These are phyloP conservation scores for Haplographium delicatum DNA, from an alignment of 495 filamentous ascomycete species.

Conservation along the genomic window DNA sequence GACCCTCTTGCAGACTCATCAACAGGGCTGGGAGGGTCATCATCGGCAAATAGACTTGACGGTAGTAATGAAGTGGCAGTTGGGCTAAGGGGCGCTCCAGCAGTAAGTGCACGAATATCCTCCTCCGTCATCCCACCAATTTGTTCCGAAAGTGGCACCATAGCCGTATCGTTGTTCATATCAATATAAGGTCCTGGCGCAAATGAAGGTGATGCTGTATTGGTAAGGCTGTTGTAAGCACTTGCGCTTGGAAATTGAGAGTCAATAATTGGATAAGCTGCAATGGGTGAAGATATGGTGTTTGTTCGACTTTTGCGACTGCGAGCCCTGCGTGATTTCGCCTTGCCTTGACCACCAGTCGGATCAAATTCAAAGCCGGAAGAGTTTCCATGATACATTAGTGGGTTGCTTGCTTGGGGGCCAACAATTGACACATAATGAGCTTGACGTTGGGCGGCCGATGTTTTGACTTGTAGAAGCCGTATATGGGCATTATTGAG, in stretches of 20 bases:
- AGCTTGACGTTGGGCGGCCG: conserved; percentile 7
- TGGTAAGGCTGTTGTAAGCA: conserved; percentile 25
- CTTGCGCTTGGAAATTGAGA: conserved; percentile 22
- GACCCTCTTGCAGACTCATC: conserved; percentile 28
- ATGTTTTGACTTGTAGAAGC: conserved; percentile 8
- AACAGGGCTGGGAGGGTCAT: conserved; percentile 56
- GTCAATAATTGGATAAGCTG: conserved; percentile 19
- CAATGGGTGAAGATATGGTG: conserved; percentile 27
- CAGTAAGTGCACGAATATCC: conserved; percentile 41
- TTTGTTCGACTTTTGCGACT: conserved; percentile 53
- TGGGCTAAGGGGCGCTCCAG: conserved; percentile 71
- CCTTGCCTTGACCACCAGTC: conserved; percentile 31
- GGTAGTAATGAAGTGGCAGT: conserved; percentile 73
- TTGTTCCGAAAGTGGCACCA: conserved; percentile 24
- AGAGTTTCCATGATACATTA: conserved; percentile 37
- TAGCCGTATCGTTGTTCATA: conserved; percentile 34
- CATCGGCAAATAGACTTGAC: conserved; percentile 73
- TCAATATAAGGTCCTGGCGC: conserved; percentile 48
- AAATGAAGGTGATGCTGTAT: conserved; percentile 42
- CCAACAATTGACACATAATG: conserved; percentile 6
- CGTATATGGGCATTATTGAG: conserved; percentile 5
- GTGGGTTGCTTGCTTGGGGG: conserved; percentile 17
- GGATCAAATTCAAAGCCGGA: conserved; percentile 46
- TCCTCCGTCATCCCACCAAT: conserved; percentile 36
- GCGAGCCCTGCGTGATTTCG: conserved; percentile 46